Evolutionary conservation across 768 basidiomycete genomes (phyloP), one percentile per base, ranked within the genome.

Genomic region (Tylopilus sp.): DNA sequence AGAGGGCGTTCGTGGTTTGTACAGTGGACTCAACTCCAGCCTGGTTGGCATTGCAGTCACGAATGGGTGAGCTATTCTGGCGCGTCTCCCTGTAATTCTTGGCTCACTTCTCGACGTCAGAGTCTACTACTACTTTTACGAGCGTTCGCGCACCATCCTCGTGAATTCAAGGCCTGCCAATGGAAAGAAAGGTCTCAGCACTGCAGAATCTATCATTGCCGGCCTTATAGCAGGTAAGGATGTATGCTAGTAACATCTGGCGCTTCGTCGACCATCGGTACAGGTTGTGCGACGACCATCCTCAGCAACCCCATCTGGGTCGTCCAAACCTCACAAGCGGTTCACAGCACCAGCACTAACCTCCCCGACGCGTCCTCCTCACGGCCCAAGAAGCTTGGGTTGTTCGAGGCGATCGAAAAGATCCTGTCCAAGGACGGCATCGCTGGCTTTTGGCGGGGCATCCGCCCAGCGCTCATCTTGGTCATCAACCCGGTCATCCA

Each of bases 221-320:
- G 90, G 92, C 0, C 71, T 96, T 34, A 83, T 98, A 52, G 95
- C 95, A 53, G 93, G 94, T 84, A 52, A 64, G 69, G 26, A 7
- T 50, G 9, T 16, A 33, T 26, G 21, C 25, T 40, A 26, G 21
- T 24, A 31, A 26, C 31, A 33, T 31, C 10, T 26, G 17, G 14
- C 34, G 45, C 43, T 22, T 41, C 21, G n/a, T 30, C 13, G 45
- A 47, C 26, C 25, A 26, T 24, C 33, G 34, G 30, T 11, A 54
- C 53, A 92, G 95, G 94, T 34, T 87, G 88, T 38, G 89, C 89
- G 12, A 97, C 96, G 4, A 89, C 92, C 4, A 71, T 96, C 57
- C 78, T 91, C 57, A 89, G 85, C 67, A 98, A 98, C 71, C 96
- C 96, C 3, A 87, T 98, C 55, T 99, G 97, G 97, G 93, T 97